Evolutionary conservation across 2,329 filamentous ascomycete genomes (phyloP), one percentile per base, ranked within the genome.

Genomic region (Elsinoe perseae): DNA sequence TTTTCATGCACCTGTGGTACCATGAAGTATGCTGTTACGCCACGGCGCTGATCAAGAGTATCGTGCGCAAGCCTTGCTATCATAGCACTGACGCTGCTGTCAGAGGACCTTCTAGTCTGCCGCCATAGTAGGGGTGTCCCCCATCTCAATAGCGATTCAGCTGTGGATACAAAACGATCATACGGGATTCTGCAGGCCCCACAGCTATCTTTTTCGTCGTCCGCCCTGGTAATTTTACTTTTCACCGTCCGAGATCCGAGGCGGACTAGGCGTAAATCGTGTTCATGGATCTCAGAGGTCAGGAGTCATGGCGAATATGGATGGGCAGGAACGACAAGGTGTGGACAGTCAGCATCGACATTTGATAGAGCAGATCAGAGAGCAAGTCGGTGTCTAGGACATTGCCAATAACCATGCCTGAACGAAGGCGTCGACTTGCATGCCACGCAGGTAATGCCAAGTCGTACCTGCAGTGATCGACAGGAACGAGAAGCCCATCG

Each of bases 161-260:
- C 40, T 44, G 40, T 44, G 40, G 40, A 44, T 44, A 50, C 44
- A 30, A 25, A 52, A 52, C 48, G 48, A 52, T 52, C 48, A 38
- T 18, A 52, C 21, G 48, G 48, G 21, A 34, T 12, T 36, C 48
- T 52, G 4, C 30, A 23, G 16, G 48, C 20, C 48, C 48, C 30
- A 52, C 48, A 52, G 48, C 48, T 23, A 30, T 23, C 23, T 52
- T 4, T 16, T 23, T 52, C 28, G 25, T 30, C 30, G 28, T 23
- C 12, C 40, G 27, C 28, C 48, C 48, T 52, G 48, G 28, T 20
- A 52, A 52, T 52, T 20, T 52, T 36, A 20, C 48, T 52, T n/a
- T 52, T 12, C 23, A 52, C 21, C 48, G 48, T 52, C 48, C 48
- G 48, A 52, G 48, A 52, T 52, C 48, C 48, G 48, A 52, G 48